phyloP scores from a whole-genome alignment of 2,329 filamentous ascomycete species.

The Paraconiothyrium brasiliense region DNA sequence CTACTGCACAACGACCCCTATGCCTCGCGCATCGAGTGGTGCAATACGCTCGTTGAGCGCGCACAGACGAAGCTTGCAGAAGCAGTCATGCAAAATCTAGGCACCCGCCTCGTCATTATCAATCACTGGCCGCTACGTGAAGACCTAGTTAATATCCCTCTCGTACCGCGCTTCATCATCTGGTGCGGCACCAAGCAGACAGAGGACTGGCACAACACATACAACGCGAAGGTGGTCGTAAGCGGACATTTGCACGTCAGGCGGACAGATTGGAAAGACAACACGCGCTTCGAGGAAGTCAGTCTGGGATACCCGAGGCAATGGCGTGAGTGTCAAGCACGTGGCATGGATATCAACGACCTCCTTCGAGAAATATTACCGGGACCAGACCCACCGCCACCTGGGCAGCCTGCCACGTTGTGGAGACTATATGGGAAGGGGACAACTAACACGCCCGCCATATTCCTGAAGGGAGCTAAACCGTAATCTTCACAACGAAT shows the following conservation, averaged over 20 bases:
- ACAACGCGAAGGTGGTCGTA: conserved; percentile 58
- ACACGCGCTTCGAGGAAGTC: conserved; percentile 58
- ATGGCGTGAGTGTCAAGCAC: conserved; percentile 55
- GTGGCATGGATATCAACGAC: conserved; percentile 56
- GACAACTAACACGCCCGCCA: background rate
- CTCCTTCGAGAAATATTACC: conserved; percentile 58
- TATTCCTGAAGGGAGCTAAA: conserved; percentile 8
- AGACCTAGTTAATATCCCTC: conserved; percentile 55
- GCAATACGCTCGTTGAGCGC: conserved; percentile 52
- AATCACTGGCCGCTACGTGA: conserved; percentile 59
- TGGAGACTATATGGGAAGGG: conserved; percentile 42
- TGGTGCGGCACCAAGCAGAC: conserved; percentile 61
- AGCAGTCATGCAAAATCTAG: conserved; percentile 40
- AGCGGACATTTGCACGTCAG: conserved; percentile 58
- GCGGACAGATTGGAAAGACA: conserved; percentile 58
- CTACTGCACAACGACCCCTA: conserved; percentile 58
- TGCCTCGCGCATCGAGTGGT: conserved; percentile 56
- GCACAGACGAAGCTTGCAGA: conserved; percentile 53
- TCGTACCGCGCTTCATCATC: conserved; percentile 55
- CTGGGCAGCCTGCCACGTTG: conserved; percentile 30
- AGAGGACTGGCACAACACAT: conserved; percentile 57
- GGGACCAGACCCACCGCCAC: conserved; percentile 47
- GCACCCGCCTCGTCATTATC: conserved; percentile 52
- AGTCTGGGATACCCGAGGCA: conserved; percentile 59
- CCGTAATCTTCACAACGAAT: background rate